Base-by-base conservation (phyloP, 805 yeast genomes). In the Blastobotrys chiropterorum region DNA sequence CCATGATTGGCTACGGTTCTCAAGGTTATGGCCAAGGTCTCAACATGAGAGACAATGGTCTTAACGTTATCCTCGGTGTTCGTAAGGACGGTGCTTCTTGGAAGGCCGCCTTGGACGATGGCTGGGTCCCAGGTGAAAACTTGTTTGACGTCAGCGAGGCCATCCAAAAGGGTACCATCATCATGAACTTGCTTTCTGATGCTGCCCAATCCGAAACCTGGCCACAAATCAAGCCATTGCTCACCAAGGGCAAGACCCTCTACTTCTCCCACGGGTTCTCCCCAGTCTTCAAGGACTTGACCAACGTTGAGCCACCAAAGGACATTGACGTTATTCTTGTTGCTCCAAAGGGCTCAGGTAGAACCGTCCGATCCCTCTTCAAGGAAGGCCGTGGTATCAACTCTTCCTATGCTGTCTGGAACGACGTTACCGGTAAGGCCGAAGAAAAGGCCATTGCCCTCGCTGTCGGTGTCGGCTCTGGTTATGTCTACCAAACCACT, bases 1-100 rank as follows among this genome's bases (percentile, higher is more conserved):
- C 99, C 63, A 77, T 94, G 69, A 90, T 94, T 65, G 99, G 99
- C 76, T 94, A 94, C 84, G 99, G 99, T 72, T 92, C 99, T 62
- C 99, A 94, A 80, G 99, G 99, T 81, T 92, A 94, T 82, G 99
- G 99, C 72, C 99, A 94, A 81, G 98, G 97, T 77, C 83, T 94
- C 67, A 94, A 94, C 90, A 79, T 95, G 79, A 88, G 99, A 79
- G 99, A 94, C 82, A 92, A 94, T 69, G 99, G 99, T 75, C 75
- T 94, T 70, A 92, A 92, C 74, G 99, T 92, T 65, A 87, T 94
- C 72, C 80, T 94, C 64, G 99, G 99, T 83, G 99, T 94, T 67
- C 84, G 99, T 77, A 89, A 94, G 82, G 76, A 88, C 71, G 99
- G 99, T 81, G 94, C 97, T 62, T 94, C 98, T 54, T 94, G 99